Evolutionary conservation across 345 rosid genomes (phyloP), one percentile per base, ranked within the genome.

Genomic region (Linum lewisii): DNA sequence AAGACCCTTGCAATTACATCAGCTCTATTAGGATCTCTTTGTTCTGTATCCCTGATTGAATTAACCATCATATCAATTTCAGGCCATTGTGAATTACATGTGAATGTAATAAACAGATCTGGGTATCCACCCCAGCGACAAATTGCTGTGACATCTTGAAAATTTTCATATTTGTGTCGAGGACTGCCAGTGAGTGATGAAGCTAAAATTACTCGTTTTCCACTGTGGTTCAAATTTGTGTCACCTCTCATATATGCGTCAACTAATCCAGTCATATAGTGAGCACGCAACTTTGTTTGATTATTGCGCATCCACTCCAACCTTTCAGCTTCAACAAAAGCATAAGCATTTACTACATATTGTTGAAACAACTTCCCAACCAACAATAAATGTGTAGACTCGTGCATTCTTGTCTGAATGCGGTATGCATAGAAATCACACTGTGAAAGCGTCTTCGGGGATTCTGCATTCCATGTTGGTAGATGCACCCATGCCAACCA

Each of bases 31-130:
- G 9, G 7, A 37, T 61, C 6, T 19, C 38, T 59, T 1, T 36
- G 19, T 1, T 6, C 58, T 6, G 13, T 4, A 16, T 10, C 0
- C 13, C 16, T 1, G 10, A 10, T 1, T 50, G 8, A n/a, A 10
- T 21, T 1, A 2, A 4, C 9, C 38, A 34, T 34, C 9, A 34
- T 4, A 4, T 49, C 5, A 22, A 67, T 44, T 44, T 61, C 37
- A 18, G 60, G 61, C 61, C 65, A 67, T 0, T 61, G 60, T 15
- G 32, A 29, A 36, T 67, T 67, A 6, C 32, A 24, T 0, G 66
- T 67, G n/a, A n/a, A n/a, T n/a, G n/a, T n/a, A n/a, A n/a, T n/a
- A n/a, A n/a, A n/a, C n/a, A n/a, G n/a, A n/a, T n/a, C n/a, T n/a
- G n/a, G n/a, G n/a, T n/a, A n/a, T n/a, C n/a, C n/a, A n/a, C n/a